These are phyloP conservation scores for Furculomyces boomerangus DNA, from an alignment of 371 early-diverging fungal species.

Conservation along the genomic window DNA sequence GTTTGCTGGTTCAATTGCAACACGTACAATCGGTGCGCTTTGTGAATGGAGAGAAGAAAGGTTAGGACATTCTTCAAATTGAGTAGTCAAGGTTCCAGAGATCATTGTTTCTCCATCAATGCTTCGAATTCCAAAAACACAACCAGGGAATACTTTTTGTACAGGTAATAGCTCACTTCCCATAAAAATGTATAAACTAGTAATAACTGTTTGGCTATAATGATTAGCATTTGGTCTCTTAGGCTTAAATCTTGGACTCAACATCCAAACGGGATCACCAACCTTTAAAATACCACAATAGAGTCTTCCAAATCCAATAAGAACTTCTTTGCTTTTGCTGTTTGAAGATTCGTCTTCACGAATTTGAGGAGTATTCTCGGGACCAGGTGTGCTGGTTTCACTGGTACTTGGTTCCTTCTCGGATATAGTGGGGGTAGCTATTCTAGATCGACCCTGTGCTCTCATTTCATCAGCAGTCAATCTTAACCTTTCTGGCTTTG, in stretches of 20 bases:
- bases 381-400: neutral
- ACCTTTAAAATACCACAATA: slow-evolving; percentile 77
- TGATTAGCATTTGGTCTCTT: slow-evolving; percentile 35
- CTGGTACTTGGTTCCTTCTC: neutral
- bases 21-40: slow-evolving; percentile 77
- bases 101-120: slow-evolving; percentile 75
- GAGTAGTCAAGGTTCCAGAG: slow-evolving; percentile 68
- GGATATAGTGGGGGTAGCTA: neutral
- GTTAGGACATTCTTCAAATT: slow-evolving; percentile 23
- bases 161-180: slow-evolving; percentile 76
- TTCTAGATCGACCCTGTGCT: slow-evolving; percentile 39
- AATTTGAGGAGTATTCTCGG: neutral
- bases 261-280: slow-evolving; percentile 67
- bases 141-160: slow-evolving; percentile 78
- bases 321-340: slow-evolving; percentile 21
- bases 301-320: slow-evolving; percentile 85
- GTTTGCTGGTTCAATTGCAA: slow-evolving; percentile 83
- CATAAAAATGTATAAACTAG: slow-evolving; percentile 82
- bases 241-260: slow-evolving; percentile 87
- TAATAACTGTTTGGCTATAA: slow-evolving; percentile 47
- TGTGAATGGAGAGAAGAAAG: slow-evolving; percentile 28
- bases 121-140: slow-evolving; percentile 90
- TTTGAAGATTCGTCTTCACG: slow-evolving; percentile 10
- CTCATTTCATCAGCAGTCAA: slow-evolving; percentile 82
- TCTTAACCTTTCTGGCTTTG: slow-evolving; percentile 32